Evolutionary conservation across 2,329 filamentous ascomycete genomes (phyloP).

Genomic region (Pleoardoris graminearum): DNA sequence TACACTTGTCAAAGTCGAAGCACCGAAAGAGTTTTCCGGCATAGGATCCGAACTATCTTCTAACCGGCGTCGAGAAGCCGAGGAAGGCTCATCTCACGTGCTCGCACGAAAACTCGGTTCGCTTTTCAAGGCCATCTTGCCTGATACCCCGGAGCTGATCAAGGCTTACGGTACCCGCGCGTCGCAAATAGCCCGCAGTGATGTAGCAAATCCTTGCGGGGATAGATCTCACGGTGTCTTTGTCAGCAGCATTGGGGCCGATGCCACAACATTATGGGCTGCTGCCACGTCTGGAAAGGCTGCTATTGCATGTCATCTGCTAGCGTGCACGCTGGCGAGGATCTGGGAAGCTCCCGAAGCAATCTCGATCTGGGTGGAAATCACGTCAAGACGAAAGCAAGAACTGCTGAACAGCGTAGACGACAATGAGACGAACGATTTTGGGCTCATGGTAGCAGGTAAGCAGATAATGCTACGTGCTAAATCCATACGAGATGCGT

Average conservation of each 20-base stretch:
- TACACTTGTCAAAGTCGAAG: slow-evolving; percentile 46
- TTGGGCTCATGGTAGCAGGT: too few relatives aligned
- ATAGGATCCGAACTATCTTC: slow-evolving; percentile 39
- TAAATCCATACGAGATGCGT: too few relatives aligned
- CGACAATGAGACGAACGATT: not conserved
- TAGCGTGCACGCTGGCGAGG: slow-evolving; percentile 45
- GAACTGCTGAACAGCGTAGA: not conserved
- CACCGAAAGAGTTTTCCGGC: slow-evolving; percentile 43
- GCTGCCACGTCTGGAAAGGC: slow-evolving; percentile 40
- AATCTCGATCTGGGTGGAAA: slow-evolving; percentile 41
- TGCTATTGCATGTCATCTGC: slow-evolving; percentile 39
- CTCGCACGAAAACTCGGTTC: slow-evolving; percentile 47
- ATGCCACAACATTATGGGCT: slow-evolving; percentile 45
- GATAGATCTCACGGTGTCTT: slow-evolving; percentile 22
- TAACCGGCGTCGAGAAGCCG: slow-evolving; percentile 41
- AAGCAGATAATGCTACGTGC: too few relatives aligned
- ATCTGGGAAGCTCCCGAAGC: slow-evolving; percentile 34
- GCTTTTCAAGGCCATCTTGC: slow-evolving; percentile 43
- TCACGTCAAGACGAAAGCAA: not conserved
- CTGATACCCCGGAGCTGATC: slow-evolving; percentile 38
- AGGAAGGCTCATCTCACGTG: slow-evolving; percentile 42
- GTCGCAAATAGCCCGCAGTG: slow-evolving; percentile 18
- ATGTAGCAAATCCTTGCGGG: too few relatives aligned
- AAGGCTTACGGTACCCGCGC: slow-evolving; percentile 42
- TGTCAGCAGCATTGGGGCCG: slow-evolving; percentile 26